Evolutionary conservation across 2,329 filamentous ascomycete genomes (phyloP).

Genomic region (Colletotrichum sp.): DNA sequence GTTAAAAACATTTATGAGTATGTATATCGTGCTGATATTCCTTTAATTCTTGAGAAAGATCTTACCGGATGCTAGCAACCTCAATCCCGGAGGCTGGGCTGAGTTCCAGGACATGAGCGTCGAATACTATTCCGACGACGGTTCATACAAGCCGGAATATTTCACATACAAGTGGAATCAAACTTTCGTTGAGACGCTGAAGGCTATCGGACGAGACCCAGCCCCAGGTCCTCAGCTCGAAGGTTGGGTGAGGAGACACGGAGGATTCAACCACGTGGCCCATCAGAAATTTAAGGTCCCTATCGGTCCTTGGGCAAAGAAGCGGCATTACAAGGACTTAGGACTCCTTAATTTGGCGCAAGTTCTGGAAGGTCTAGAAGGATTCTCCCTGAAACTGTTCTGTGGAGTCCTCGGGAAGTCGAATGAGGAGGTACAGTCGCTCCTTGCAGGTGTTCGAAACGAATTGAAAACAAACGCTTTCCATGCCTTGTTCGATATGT

Average conservation of each 20-base stretch:
- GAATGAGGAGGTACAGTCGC: conserved; percentile 28
- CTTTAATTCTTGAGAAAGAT: neutral
- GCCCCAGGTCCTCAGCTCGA: conserved; percentile 28
- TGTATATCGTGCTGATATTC: neutral
- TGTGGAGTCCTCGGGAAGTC: conserved; percentile 34
- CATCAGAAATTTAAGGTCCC: conserved; percentile 36
- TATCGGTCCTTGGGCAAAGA: conserved; percentile 42
- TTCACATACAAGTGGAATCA: conserved; percentile 26
- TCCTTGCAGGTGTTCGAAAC: conserved; percentile 31
- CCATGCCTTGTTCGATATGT: conserved; percentile 30
- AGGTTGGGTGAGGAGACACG: conserved; percentile 31
- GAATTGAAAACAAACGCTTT: conserved; percentile 31
- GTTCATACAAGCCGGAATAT: conserved; percentile 25
- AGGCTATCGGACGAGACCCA: conserved; percentile 26
- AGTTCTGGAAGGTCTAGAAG: conserved; percentile 26
- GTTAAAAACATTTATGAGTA: conserved; percentile 28
- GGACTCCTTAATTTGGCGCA: conserved; percentile 26
- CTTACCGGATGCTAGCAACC: conserved; percentile 27
- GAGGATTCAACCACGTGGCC: conserved; percentile 38
- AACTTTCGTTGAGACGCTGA: conserved; percentile 20
- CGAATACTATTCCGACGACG: conserved; percentile 32
- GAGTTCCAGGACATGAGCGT: conserved; percentile 34
- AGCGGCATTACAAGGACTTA: conserved; percentile 33
- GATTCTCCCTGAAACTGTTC: conserved; percentile 30
- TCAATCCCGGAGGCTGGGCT: conserved; percentile 40